These are phyloP conservation scores for Teunomyces stri DNA, from an alignment of 805 yeast species.

Conservation along the genomic window DNA sequence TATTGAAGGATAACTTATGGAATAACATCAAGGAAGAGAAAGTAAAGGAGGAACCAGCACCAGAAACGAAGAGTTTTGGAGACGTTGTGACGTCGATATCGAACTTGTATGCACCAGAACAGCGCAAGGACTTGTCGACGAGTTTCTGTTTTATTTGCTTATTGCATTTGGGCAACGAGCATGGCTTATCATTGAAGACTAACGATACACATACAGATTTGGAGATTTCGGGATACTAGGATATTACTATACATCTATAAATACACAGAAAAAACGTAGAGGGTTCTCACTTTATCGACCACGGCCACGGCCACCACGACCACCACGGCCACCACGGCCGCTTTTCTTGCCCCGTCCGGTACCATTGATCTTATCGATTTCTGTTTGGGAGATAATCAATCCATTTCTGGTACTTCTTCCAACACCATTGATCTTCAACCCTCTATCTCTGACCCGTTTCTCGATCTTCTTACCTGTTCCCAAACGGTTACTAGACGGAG, in stretches of 20 bases:
- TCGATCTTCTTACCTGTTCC: constrained; percentile 44
- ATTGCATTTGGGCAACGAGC: constrained; percentile 83
- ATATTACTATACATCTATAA: constrained; percentile 1
- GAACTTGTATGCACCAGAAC: constrained; percentile 52
- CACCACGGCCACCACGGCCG: constrained; percentile 5
- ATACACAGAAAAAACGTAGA: not conserved
- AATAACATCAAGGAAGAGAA: constrained; percentile 36
- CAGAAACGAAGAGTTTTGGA: constrained; percentile 25
- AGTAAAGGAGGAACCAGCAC: not conserved
- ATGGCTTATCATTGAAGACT: constrained; percentile 59
- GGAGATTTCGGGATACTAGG: constrained; percentile 17
- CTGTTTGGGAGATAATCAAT: constrained; percentile 62
- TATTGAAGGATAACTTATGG: constrained; percentile 77
- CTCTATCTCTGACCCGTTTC: constrained; percentile 61
- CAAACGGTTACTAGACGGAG: constrained; percentile 48
- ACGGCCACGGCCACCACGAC: not conserved
- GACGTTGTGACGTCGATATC: constrained; percentile 49
- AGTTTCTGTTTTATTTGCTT: constrained; percentile 83
- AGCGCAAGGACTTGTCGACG: constrained; percentile 69
- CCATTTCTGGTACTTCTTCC: constrained; percentile 83
- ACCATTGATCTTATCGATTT: constrained; percentile 49
- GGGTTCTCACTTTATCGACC: no score
- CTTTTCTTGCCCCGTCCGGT: constrained; percentile 11
- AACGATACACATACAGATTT: constrained; percentile 43
- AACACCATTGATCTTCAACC: constrained; percentile 70